Base-by-base conservation (phyloP, 2,329 filamentous ascomycete species). In the Fusarium miscanthi region DNA sequence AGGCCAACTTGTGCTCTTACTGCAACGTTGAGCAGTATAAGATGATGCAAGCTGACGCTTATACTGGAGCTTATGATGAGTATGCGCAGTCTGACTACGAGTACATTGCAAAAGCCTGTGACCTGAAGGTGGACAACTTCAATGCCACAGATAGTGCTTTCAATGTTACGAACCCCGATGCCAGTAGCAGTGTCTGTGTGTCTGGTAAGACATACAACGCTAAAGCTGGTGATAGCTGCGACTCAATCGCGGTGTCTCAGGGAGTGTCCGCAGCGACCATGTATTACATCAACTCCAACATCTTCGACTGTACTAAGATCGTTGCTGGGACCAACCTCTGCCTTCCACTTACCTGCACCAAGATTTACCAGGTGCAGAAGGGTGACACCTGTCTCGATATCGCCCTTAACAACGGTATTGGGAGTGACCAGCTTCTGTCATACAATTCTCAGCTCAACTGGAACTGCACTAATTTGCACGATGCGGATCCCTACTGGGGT, bases 111-210 rank as follows among this genome's bases (percentile, higher is more conserved):
- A 48, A 48, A 30, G 6, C 21, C 7, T 48, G 21, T 4, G 4
- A 48, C 45, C 45, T 48, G 2, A 23, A 48, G 11, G 21, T 48
- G 5, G 21, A 48, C 6, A 48, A 48, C 30, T 48, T 48, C 12
- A 33, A 48, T 13, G 13, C 12, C 13, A 48, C 30, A 3, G 45
- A 33, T 3, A 33, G 45, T 16, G 31, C 17, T 30, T 46, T 46
- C 17, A 46, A 46, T 5, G 17, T 46, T 2, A 46, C 43, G 3
- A 30, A 6, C 6, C 43, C 43, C 6, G 25, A 46, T 5, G 1
- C 6, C 1, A 12, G 0, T 5, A 5, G 5, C 6, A 11, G 30
- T 1, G 8, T 25, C 2, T 43, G n/a, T 35, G 14, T 53, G 6
- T 53, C 49, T 30, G 35, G 49, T 6, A 53, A 38, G 7, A 40